Percentiles rank a stretch among this genome's conserved stretches.
Evolutionary conservation across 176 grass and related monocot species (phyloP).

Genomic region (Ananas comosus): DNA sequence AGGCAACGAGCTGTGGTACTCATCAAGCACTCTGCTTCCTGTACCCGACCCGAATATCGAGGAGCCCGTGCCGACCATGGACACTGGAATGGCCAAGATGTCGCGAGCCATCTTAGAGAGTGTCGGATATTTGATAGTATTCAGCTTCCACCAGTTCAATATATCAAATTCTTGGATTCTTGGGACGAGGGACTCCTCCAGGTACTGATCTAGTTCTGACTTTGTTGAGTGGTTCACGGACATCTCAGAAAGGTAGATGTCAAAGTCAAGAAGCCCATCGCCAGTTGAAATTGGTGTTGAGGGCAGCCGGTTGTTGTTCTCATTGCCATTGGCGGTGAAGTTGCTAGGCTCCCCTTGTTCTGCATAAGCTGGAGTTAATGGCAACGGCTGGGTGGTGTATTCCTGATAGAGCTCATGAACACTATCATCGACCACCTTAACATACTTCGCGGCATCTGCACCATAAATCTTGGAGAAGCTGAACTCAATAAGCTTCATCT

Average conservation of each 20-base stretch:
- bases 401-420: conserved; percentile 65
- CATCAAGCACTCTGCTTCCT: conserved; percentile 62
- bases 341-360: conserved; percentile 31
- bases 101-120: conserved; percentile 73
- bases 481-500: conserved; percentile 87
- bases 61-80: conserved; percentile 40
- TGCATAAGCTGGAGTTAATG: conserved; percentile 36
- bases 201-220: conserved; percentile 70
- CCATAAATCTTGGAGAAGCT: conserved; percentile 91
- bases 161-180: conserved; percentile 70
- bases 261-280: conserved; percentile 67
- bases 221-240: conserved; percentile 43
- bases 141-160: conserved; percentile 80
- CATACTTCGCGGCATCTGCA: conserved; percentile 46
- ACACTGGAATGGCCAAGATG: conserved; percentile 72
- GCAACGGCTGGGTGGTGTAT: conserved; percentile 48
- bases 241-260: conserved; percentile 74
- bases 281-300: conserved; percentile 17
- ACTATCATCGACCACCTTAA: conserved; percentile 60
- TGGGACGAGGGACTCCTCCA: conserved; percentile 63
- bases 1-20: conserved; percentile 63
- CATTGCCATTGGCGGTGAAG: conserved; percentile 13
- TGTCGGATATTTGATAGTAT: conserved; percentile 60
- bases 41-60: conserved; percentile 56
- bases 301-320: not conserved